Evolutionary conservation across 495 filamentous ascomycete species (phyloP).

Genomic region (Podospora pseudopauciseta): DNA sequence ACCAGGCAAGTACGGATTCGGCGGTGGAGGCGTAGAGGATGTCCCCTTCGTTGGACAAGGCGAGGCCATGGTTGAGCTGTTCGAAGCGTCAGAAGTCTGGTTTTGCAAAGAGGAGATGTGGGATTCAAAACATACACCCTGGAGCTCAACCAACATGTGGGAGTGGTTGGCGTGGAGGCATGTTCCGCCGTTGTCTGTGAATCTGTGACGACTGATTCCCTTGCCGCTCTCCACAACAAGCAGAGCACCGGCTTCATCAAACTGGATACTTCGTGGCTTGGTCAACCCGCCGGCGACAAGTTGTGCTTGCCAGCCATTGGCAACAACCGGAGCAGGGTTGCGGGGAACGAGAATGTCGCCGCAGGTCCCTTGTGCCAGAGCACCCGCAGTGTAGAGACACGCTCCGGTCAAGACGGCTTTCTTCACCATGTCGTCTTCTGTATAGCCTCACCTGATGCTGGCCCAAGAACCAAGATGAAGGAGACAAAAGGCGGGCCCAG

Average conservation of each 20-base stretch:
- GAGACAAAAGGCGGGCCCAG: not conserved
- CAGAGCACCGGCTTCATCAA: slow-evolving; percentile 54
- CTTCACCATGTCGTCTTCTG: slow-evolving; percentile 20
- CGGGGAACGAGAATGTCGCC: slow-evolving; percentile 26
- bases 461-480: not conserved
- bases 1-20: slow-evolving; percentile 53
- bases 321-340: slow-evolving; percentile 53
- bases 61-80: slow-evolving; percentile 62
- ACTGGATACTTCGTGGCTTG: slow-evolving; percentile 55
- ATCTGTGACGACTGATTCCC: slow-evolving; percentile 49
- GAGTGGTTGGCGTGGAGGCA: slow-evolving; percentile 45
- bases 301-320: slow-evolving; percentile 51
- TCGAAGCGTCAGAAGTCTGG: not conserved
- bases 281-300: slow-evolving; percentile 52
- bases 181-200: slow-evolving; percentile 49
- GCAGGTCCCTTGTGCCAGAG: slow-evolving; percentile 26
- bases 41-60: slow-evolving; percentile 54
- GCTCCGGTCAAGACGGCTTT: slow-evolving; percentile 11
- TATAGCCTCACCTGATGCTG: not conserved
- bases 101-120: not conserved
- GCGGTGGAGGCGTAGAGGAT: slow-evolving; percentile 60
- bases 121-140: slow-evolving; percentile 33
- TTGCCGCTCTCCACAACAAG: slow-evolving; percentile 53
- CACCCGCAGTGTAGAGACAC: slow-evolving; percentile 20
- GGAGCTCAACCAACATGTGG: slow-evolving; percentile 36